These are phyloP conservation scores for Rhizophagus clarus DNA, from an alignment of 192 early-diverging fungal genomes.

Conservation along the genomic window DNA sequence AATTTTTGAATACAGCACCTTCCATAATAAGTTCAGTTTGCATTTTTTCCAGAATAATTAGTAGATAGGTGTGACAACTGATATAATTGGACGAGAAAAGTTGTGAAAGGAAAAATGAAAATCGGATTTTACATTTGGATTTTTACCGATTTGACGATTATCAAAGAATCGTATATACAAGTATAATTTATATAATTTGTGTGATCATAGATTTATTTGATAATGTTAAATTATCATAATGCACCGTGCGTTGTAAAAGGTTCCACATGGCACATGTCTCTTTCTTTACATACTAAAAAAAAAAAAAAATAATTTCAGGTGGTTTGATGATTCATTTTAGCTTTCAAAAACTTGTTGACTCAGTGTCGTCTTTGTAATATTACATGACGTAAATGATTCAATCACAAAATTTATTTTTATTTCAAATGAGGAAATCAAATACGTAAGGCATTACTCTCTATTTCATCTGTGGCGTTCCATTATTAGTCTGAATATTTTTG, in stretches of 20 bases:
- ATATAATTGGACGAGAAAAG: background rate
- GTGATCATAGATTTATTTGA: no score
- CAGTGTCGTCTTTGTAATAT: background rate
- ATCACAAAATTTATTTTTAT: background rate
- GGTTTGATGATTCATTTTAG: no score
- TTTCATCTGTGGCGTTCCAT: background rate
- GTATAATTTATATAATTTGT: no score
- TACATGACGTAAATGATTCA: background rate
- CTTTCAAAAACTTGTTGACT: background rate
- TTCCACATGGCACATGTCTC: no score
- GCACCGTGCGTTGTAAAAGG: no score
- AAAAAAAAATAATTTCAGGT: no score
- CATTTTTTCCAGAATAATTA: background rate
- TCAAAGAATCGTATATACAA: no score
- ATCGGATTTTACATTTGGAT: background rate
- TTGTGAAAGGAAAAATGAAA: background rate
- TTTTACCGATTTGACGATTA: background rate
- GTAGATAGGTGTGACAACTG: background rate
- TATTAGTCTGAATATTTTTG: no score
- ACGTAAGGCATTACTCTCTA: background rate
- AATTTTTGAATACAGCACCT: background rate
- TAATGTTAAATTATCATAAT: no score
- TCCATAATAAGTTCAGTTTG: background rate
- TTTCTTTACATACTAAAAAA: no score
- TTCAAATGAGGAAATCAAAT: background rate